Percentiles rank a stretch among this genome's conserved stretches.
phyloP scores from a whole-genome alignment of 2,329 filamentous ascomycete genomes.

The Scedosporium dehoogii region DNA sequence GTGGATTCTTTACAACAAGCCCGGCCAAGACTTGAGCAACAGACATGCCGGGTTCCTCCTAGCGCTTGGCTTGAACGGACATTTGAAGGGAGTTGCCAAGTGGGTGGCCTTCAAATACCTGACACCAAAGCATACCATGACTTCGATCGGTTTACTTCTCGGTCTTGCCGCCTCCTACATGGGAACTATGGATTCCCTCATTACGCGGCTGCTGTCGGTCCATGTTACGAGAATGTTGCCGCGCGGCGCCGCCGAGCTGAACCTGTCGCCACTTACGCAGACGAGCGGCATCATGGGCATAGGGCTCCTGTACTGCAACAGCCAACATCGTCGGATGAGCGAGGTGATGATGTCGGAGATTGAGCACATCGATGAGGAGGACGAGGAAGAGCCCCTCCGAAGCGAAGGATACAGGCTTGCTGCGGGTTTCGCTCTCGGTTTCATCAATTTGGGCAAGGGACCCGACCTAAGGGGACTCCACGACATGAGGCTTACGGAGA shows the following conservation, averaged over 20 bases:
- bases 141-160: conserved; percentile 87
- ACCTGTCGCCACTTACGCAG: conserved; percentile 84
- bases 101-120: conserved; percentile 99
- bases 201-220: conserved; percentile 86
- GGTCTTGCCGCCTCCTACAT: conserved; percentile 89
- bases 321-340: conserved; percentile 95
- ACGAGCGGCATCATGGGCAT: conserved; percentile 97
- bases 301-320: conserved; percentile 85
- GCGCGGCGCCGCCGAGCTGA: conserved; percentile 83
- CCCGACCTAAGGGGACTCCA: conserved; percentile 79
- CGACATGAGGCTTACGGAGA: conserved; percentile 87
- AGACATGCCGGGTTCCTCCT: conserved; percentile 92
- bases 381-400: conserved; percentile 75
- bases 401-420: conserved; percentile 96
- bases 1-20: conserved; percentile 98
- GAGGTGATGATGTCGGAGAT: conserved; percentile 98
- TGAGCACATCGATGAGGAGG: conserved; percentile 68
- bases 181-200: conserved; percentile 93
- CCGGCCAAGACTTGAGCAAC: conserved; percentile 75
- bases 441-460: conserved; percentile 91
- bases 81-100: conserved; percentile 88
- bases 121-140: conserved; percentile 99
- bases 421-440: conserved; percentile 83
- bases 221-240: conserved; percentile 94
- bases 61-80: conserved; percentile 84